phyloP scores from a whole-genome alignment of 768 basidiomycete genomes.

The Pholiota microspora region DNA sequence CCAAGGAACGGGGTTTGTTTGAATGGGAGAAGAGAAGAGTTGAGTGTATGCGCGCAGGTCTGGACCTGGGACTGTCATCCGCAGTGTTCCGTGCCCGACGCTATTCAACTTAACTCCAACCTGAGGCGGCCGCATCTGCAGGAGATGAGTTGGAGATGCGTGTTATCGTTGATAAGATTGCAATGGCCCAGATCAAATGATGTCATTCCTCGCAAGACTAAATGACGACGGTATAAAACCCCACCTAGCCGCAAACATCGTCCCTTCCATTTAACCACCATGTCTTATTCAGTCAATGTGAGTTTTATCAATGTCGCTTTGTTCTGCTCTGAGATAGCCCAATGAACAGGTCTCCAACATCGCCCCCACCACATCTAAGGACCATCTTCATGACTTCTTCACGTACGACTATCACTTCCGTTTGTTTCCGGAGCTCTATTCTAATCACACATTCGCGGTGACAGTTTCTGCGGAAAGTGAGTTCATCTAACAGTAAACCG shows the following conservation, averaged over 20 bases:
- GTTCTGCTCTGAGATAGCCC: no score
- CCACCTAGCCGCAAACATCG: slow-evolving; percentile 4
- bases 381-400: slow-evolving; percentile 78
- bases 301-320: slow-evolving; percentile 11
- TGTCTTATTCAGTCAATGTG: slow-evolving; percentile 48
- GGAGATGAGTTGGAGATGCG: background rate
- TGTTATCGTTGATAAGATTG: background rate
- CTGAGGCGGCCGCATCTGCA: background rate
- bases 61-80: background rate
- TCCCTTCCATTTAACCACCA: slow-evolving; percentile 30
- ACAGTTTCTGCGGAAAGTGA: slow-evolving; percentile 86
- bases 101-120: background rate
- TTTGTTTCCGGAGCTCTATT: background rate
- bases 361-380: slow-evolving; percentile 59
- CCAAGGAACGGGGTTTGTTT: background rate
- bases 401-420: slow-evolving; percentile 45
- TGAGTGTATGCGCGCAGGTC: no score
- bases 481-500: slow-evolving; percentile 15
- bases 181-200: background rate
- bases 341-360: slow-evolving; percentile 75
- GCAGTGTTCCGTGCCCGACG: background rate
- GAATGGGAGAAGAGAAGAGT: background rate
- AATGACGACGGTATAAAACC: background rate
- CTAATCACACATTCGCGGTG: slow-evolving; percentile 10
- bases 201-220: slow-evolving; percentile 14